phyloP scores from a whole-genome alignment of 164 flowering plant genomes.

The Cinnamomum micranthum region DNA sequence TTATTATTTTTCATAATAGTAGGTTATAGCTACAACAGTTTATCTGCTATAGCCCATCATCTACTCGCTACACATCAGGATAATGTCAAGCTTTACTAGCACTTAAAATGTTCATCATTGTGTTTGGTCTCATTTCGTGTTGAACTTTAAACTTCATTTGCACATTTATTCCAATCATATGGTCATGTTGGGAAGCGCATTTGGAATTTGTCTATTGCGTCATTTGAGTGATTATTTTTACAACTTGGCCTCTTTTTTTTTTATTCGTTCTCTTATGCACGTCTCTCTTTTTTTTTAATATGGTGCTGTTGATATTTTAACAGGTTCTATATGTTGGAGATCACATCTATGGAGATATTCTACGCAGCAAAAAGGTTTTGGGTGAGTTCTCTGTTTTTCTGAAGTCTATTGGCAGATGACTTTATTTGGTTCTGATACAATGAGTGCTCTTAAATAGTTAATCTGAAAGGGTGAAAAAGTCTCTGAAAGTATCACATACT shows the following conservation, averaged over 20 bases:
- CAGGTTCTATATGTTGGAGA: slow-evolving; percentile 99
- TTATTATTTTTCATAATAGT: too few relatives aligned
- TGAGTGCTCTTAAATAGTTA: neutral
- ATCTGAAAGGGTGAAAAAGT: neutral
- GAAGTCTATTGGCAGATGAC: neutral
- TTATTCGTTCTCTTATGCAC: neutral
- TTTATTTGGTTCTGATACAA: neutral
- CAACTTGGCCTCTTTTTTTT: neutral
- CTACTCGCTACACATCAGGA: neutral
- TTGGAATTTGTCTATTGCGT: neutral
- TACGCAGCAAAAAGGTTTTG: slow-evolving; percentile 95
- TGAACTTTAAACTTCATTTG: neutral
- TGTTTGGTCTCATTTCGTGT: neutral
- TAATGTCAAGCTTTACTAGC: neutral
- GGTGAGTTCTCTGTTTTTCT: slow-evolving; percentile 37
- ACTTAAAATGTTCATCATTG: neutral
- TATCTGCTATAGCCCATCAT: too few relatives aligned
- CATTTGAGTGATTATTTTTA: neutral
- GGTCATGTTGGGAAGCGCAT: neutral
- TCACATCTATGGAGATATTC: slow-evolving; percentile 96
- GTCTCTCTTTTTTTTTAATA: neutral
- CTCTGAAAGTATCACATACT: too few relatives aligned
- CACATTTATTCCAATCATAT: neutral
- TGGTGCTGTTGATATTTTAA: neutral
- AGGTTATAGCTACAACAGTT: too few relatives aligned